Evolutionary conservation across 2,329 filamentous ascomycete species (phyloP).

Genomic region (Aspergillus sergii): DNA sequence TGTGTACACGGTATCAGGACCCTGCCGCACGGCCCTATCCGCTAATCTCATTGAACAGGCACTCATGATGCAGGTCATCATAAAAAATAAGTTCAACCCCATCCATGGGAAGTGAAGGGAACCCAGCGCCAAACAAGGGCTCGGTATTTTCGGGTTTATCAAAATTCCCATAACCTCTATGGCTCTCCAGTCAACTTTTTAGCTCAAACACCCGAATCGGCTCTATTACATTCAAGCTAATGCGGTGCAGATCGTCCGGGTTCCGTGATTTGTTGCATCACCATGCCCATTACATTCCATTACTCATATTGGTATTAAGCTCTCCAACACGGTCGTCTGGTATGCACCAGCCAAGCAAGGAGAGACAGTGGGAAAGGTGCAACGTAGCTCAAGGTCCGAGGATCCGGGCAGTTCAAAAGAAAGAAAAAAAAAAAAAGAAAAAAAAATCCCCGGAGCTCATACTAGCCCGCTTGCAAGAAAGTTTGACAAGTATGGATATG

Average conservation of each 20-base stretch:
- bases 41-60: not conserved
- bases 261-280: slow-evolving; percentile 7
- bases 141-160: slow-evolving; percentile 2
- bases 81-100: not conserved
- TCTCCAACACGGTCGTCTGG: slow-evolving; percentile 13
- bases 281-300: slow-evolving; percentile 18
- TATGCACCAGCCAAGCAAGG: slow-evolving; percentile 23
- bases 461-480: not conserved
- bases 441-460: not conserved
- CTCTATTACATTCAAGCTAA: not conserved
- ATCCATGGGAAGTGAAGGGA: not conserved
- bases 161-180: not conserved
- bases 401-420: not conserved
- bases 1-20: slow-evolving; percentile 4
- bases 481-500: not conserved
- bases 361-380: slow-evolving; percentile 10
- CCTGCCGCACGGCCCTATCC: slow-evolving; percentile 1
- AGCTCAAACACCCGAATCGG: not conserved
- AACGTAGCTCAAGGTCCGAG: not conserved
- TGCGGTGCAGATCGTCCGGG: not conserved
- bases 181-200: not conserved
- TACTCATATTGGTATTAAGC: slow-evolving; percentile 18
- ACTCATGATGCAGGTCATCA: not conserved
- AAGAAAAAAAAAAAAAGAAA: too few relatives aligned
- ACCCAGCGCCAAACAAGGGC: slow-evolving; percentile 5